phyloP scores from a whole-genome alignment of 2,329 filamentous ascomycete genomes.

The Trichothecium roseum region DNA sequence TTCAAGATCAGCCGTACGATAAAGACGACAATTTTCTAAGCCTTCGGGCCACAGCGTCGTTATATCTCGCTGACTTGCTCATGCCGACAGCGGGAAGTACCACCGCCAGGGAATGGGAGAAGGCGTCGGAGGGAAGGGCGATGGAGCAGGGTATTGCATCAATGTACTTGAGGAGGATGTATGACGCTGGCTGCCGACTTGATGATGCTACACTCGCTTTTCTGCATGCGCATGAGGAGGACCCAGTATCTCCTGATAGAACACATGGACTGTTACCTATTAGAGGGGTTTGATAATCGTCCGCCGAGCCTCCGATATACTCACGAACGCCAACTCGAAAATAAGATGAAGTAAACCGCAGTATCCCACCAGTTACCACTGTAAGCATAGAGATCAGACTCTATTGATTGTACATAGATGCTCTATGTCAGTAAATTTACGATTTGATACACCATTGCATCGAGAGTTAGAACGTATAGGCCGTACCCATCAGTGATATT shows the following conservation, averaged over 20 bases:
- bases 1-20: conserved; percentile 61
- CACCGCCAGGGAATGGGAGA: conserved; percentile 14
- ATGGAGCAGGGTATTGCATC: conserved; percentile 19
- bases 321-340: too few species aligned
- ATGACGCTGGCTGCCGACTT: conserved; percentile 17
- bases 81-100: conserved; percentile 22
- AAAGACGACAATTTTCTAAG: conserved; percentile 56
- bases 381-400: too few species aligned
- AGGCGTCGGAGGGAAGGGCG: conserved; percentile 11
- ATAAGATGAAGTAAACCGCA: too few species aligned
- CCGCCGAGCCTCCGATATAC: too few species aligned
- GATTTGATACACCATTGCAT: too few species aligned
- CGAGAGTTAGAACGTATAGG: too few species aligned
- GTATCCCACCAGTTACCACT: too few species aligned
- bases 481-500: too few species aligned
- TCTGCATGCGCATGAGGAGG: conserved; percentile 13
- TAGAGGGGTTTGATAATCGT: conserved; percentile 7
- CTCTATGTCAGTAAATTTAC: too few species aligned
- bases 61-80: conserved; percentile 65
- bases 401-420: too few species aligned
- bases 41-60: conserved; percentile 60
- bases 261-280: conserved; percentile 20
- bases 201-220: conserved; percentile 12
- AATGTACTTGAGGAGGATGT: conserved; percentile 14
- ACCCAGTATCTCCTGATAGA: conserved; percentile 5